These are phyloP conservation scores for Aspergillus kassunensis DNA, from an alignment of 495 filamentous ascomycete species.

Conservation along the genomic window DNA sequence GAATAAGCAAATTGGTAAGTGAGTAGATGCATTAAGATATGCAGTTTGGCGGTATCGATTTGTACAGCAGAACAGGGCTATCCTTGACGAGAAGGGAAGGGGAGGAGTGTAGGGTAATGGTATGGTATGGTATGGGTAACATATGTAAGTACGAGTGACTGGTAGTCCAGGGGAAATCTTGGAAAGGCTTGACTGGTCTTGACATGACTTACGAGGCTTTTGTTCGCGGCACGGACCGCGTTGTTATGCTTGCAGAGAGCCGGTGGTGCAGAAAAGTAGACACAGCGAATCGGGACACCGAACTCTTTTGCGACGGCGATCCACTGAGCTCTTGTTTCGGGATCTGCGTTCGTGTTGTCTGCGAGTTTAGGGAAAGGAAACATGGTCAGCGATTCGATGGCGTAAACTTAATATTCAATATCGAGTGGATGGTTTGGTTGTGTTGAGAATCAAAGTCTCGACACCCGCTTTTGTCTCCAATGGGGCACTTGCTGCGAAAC, in stretches of 20 bases:
- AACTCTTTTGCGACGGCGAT: slow-evolving; percentile 65
- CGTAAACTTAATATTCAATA: background rate
- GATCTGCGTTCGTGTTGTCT: slow-evolving; percentile 94
- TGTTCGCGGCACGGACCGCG: slow-evolving; percentile 71
- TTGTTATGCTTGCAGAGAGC: slow-evolving; percentile 87
- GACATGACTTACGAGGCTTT: slow-evolving; percentile 26
- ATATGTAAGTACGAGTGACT: background rate
- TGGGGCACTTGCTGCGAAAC: background rate
- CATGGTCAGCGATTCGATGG: background rate
- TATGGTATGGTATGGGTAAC: too few relatives aligned
- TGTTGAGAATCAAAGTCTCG: background rate
- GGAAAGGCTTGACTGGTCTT: background rate
- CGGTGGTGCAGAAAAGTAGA: slow-evolving; percentile 72
- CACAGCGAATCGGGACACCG: slow-evolving; percentile 73
- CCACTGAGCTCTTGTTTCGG: slow-evolving; percentile 71
- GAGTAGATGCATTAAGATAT: too few relatives aligned
- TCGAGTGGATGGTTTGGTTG: background rate
- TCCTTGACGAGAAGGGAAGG: background rate
- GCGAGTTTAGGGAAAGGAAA: background rate
- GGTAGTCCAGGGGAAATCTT: background rate
- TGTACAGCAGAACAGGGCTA: background rate
- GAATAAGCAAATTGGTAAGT: background rate
- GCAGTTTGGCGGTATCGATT: background rate
- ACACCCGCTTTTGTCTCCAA: background rate
- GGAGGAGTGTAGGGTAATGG: background rate